phyloP scores from a whole-genome alignment of 73 alveolate genomes.

The Uronychia setigera region DNA sequence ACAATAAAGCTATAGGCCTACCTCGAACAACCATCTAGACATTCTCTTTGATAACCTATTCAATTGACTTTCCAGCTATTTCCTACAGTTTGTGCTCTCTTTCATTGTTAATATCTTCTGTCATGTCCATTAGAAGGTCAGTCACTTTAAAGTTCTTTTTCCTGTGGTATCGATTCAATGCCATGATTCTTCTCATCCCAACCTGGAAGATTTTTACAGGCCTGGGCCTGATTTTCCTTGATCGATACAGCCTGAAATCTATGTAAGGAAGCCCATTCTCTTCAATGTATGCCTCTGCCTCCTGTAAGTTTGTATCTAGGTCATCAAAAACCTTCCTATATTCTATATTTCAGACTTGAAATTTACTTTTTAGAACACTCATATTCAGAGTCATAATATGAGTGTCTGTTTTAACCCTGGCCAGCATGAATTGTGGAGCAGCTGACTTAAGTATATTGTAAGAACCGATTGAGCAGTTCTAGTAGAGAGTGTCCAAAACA shows the following conservation, averaged over 20 bases:
- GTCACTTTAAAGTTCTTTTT: conserved; percentile 5
- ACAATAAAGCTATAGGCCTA: no score
- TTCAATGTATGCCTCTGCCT: conserved; percentile 2
- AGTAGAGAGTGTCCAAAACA: conserved; percentile 22
- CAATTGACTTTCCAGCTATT: neutral
- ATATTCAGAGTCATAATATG: neutral
- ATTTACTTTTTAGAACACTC: neutral
- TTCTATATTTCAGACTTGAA: neutral
- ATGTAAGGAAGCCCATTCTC: conserved; percentile 25
- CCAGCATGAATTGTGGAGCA: neutral
- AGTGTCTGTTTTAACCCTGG: neutral
- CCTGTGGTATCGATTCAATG: neutral
- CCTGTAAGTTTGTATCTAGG: neutral
- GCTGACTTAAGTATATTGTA: neutral
- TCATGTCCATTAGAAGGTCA: neutral
- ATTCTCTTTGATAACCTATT: neutral
- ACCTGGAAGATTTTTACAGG: neutral
- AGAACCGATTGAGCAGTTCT: conserved; percentile 19
- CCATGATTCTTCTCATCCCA: conserved; percentile 3
- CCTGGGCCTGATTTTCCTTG: neutral
- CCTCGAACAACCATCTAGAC: neutral
- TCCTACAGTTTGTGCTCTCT: neutral
- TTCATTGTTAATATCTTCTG: neutral
- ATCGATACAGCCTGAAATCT: conserved; percentile 25
- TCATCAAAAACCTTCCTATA: neutral